Evolutionary conservation across 108 stramenopile genomes (phyloP).

Genomic region (Fistulifera pelliculosa): DNA sequence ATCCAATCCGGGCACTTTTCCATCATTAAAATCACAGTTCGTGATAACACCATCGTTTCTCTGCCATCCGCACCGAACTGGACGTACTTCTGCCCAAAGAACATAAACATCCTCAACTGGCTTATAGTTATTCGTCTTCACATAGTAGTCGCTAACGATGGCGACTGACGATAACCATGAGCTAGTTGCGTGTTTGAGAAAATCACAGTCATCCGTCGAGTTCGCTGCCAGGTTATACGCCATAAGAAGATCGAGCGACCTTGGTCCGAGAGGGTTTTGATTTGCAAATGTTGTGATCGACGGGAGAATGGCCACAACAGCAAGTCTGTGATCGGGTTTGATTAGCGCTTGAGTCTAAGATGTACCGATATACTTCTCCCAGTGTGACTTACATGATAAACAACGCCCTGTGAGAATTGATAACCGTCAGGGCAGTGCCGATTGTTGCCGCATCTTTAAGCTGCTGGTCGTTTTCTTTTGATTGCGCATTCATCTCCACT

Average conservation of each 20-base stretch:
- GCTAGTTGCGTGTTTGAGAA: conserved; percentile 32
- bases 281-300: conserved; percentile 20
- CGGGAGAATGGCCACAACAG: conserved; percentile 40
- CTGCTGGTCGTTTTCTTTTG: conserved; percentile 25
- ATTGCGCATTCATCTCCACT: not conserved
- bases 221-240: conserved; percentile 41
- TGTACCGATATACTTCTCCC: not conserved
- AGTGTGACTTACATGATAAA: conserved; percentile 42
- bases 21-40: conserved; percentile 8
- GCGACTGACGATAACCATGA: not conserved
- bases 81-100: conserved; percentile 47
- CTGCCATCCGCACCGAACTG: conserved; percentile 54
- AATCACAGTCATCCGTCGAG: conserved; percentile 39
- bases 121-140: not conserved
- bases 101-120: conserved; percentile 18
- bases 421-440: conserved; percentile 68
- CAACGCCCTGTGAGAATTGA: conserved; percentile 63
- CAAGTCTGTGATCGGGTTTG: conserved; percentile 8
- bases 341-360: not conserved
- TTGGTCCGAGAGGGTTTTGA: conserved; percentile 21
- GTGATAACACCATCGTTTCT: conserved; percentile 31
- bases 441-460: conserved; percentile 72
- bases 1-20: not conserved
- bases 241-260: conserved; percentile 48
- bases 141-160: not conserved